Percentiles rank a stretch among this genome's conserved stretches.
These are phyloP conservation scores for Irpex sp. DNA, from an alignment of 1,284 basidiomycete genomes.

Conservation along the genomic window DNA sequence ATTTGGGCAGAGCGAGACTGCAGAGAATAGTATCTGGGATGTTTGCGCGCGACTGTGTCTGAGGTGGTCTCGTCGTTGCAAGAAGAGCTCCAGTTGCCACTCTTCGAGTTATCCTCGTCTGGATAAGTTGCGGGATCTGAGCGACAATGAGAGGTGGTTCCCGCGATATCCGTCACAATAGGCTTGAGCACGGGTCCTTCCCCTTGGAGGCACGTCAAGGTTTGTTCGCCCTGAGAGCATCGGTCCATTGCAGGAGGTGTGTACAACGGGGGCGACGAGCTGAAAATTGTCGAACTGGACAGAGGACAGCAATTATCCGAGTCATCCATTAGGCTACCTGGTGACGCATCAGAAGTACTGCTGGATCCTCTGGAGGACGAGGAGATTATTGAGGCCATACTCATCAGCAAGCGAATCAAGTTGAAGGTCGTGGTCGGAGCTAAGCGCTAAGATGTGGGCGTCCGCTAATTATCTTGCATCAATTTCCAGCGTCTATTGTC, in stretches of 20 bases:
- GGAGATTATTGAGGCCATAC: background rate
- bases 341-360: background rate
- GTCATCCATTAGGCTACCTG: background rate
- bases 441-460: no score
- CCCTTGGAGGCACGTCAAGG: no score
- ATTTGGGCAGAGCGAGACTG: slow-evolving; percentile 5
- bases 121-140: background rate
- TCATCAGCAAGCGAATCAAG: no score
- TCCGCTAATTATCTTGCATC: no score
- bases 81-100: background rate
- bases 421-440: no score
- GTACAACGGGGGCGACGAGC: background rate
- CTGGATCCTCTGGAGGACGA: background rate
- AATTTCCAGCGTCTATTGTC: no score
- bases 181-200: no score
- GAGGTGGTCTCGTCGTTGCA: background rate
- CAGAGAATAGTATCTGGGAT: background rate
- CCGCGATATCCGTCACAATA: background rate
- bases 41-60: background rate
- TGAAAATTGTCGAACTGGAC: background rate
- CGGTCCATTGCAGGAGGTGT: background rate
- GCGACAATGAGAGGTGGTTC: background rate
- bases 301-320: background rate
- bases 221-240: background rate
- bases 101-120: background rate